Evolutionary conservation across 1,284 basidiomycete genomes (phyloP), one percentile per base, ranked within the genome.

Genomic region (Phellopilus nigrolimitatus): DNA sequence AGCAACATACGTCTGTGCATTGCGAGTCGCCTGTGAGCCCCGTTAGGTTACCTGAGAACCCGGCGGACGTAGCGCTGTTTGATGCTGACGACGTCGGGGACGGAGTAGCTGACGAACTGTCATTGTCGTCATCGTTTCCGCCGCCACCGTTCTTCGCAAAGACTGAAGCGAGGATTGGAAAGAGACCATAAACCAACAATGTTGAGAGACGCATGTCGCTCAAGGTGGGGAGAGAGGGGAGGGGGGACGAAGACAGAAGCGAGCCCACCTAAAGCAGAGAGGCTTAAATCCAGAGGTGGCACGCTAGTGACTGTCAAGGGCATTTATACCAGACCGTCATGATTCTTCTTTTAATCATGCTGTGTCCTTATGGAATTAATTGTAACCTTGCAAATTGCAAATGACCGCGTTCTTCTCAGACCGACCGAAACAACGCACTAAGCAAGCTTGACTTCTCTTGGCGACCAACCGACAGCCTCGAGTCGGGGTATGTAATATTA

Each of bases 61-160:
- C 31, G 5, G 31, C 25, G 5, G 54, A 52, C 12, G 47, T 45
- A 1, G 40, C 15, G 31, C 24, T 43, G 21, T 28, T 28, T 13
- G 47, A n/a, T 6, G 52, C 44, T 19, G 57, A 47, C 31, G 77
- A 73, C 24, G 69, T 62, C 12, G 63, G 55, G 36, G 57, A 48
- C 2, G 44, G 30, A 10, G 8, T 30, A 56, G 49, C 43, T 57
- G 39, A 27, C 44, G 42, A 24, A 12, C 9, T 9, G 37, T 12
- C 22, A 5, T 41, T 24, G 45, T 34, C 39, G 33, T 43, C 27
- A 43, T 49, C 47, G 13, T 53, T 22, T 17, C 22, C 44, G 43
- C 41, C 36, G 46, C 25, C 44, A 13, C 24, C 45, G 27, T 17
- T 15, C 21, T 53, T 39, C 28, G 28, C 28, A 7, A 12, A 30